Percentiles rank a stretch among this genome's conserved stretches.
These are phyloP conservation scores for Aspergillus sp. DNA, from an alignment of 2,329 filamentous ascomycete genomes.

Conservation along the genomic window DNA sequence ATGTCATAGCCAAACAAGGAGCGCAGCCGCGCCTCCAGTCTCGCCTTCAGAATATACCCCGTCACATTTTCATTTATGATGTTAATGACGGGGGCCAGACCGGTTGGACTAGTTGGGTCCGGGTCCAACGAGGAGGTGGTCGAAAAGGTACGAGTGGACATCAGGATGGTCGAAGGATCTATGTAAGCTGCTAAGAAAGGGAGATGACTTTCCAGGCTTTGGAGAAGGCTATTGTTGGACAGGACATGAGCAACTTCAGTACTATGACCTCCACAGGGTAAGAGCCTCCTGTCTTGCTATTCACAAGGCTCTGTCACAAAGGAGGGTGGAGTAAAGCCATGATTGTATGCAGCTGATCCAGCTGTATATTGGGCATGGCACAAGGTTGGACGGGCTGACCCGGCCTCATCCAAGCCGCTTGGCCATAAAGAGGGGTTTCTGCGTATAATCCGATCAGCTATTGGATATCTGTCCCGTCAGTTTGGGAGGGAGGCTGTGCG, in stretches of 20 bases:
- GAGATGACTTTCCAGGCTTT: not conserved
- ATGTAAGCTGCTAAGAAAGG: not conserved
- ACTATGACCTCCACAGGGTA: not conserved
- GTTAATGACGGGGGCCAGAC: constrained; percentile 3
- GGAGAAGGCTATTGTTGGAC: not conserved
- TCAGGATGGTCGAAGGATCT: not conserved
- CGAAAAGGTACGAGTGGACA: not conserved
- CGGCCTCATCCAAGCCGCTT: not conserved
- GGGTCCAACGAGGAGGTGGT: not conserved
- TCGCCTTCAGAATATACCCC: constrained; percentile 10
- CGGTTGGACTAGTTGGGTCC: not conserved
- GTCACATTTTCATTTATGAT: constrained; percentile 2
- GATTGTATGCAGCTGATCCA: not conserved
- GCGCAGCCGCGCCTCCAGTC: constrained; percentile 6
- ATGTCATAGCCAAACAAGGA: constrained; percentile 7
- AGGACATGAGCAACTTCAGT: not conserved
- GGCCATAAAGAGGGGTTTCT: not conserved
- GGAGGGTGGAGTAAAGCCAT: not conserved
- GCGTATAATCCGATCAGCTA: not conserved
- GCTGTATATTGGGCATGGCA: not conserved
- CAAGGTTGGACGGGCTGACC: not conserved
- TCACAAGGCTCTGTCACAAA: not conserved
- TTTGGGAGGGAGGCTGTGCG: not conserved
- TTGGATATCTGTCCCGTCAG: not conserved
- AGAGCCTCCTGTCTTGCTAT: not conserved